Evolutionary conservation across 371 early-diverging fungal species (phyloP).

Genomic region (Mucor racemosus): DNA sequence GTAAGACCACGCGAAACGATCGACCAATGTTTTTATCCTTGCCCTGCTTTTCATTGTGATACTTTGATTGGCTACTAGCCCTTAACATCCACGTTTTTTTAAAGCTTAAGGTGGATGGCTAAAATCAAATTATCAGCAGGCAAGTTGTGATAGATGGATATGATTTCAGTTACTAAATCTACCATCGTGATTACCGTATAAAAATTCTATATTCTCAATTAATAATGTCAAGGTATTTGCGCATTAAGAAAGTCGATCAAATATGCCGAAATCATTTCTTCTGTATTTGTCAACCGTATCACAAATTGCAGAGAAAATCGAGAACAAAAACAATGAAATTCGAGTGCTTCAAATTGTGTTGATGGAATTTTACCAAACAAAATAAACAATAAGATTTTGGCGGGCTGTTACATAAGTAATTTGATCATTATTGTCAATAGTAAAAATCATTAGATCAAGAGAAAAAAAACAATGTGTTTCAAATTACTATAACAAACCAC

Average conservation of each 20-base stretch:
- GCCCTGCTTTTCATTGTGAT: not conserved
- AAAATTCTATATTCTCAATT: not conserved
- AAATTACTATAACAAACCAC: not conserved
- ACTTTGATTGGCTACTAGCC: not conserved
- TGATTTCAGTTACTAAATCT: not conserved
- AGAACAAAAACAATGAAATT: not conserved
- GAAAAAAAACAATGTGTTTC: not conserved
- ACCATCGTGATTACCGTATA: not conserved
- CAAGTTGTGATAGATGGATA: not conserved
- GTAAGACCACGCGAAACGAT: slow-evolving; percentile 4
- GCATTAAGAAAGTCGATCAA: not conserved
- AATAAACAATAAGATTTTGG: not conserved
- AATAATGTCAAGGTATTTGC: not conserved
- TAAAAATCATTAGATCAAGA: not conserved
- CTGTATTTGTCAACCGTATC: not conserved
- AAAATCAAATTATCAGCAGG: slow-evolving; percentile 2
- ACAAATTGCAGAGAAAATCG: not conserved
- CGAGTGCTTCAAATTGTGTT: not conserved
- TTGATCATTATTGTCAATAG: not conserved
- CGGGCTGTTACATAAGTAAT: not conserved
- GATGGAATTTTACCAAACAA: not conserved
- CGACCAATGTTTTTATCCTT: slow-evolving; percentile 1
- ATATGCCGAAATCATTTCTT: not conserved
- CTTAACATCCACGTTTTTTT: slow-evolving; percentile 1
- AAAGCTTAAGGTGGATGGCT: not conserved